These are phyloP conservation scores for Setaria viridis DNA, from an alignment of 202 grass and related monocot genomes.

Conservation along the genomic window DNA sequence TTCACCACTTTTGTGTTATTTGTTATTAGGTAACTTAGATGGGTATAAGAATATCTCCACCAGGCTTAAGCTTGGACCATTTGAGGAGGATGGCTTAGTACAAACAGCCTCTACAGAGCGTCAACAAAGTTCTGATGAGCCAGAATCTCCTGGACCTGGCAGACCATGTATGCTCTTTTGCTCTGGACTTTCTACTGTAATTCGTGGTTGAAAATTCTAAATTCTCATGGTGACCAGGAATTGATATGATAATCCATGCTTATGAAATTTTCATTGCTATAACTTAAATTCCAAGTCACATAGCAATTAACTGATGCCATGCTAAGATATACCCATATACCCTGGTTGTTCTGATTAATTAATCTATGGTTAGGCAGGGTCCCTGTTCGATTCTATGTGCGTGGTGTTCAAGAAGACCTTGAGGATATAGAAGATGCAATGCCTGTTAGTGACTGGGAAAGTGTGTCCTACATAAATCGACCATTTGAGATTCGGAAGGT, in stretches of 20 bases:
- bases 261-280: background rate
- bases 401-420: conserved; percentile 66
- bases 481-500: conserved; percentile 75
- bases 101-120: conserved; percentile 40
- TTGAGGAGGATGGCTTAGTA: conserved; percentile 68
- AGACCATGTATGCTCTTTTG: conserved; percentile 66
- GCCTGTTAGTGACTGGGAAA: conserved; percentile 75
- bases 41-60: conserved; percentile 71
- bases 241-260: conserved; percentile 22
- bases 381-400: conserved; percentile 89
- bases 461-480: conserved; percentile 86
- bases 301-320: conserved; percentile 15
- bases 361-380: conserved; percentile 86
- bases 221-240: background rate
- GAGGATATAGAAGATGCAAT: conserved; percentile 82
- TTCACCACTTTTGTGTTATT: conserved; percentile 44
- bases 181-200: background rate
- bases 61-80: conserved; percentile 86
- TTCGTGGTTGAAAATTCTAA: background rate
- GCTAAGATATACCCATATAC: background rate
- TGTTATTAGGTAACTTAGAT: conserved; percentile 74
- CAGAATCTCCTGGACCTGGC: conserved; percentile 70
- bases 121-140: conserved; percentile 77
- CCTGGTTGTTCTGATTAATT: conserved; percentile 48
- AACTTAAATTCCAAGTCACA: conserved; percentile 20